Evolutionary conservation across 228 moss, liverwort and hornwort genomes (phyloP), one percentile per base, ranked within the genome.

Genomic region (Sphagnum magellanicum): DNA sequence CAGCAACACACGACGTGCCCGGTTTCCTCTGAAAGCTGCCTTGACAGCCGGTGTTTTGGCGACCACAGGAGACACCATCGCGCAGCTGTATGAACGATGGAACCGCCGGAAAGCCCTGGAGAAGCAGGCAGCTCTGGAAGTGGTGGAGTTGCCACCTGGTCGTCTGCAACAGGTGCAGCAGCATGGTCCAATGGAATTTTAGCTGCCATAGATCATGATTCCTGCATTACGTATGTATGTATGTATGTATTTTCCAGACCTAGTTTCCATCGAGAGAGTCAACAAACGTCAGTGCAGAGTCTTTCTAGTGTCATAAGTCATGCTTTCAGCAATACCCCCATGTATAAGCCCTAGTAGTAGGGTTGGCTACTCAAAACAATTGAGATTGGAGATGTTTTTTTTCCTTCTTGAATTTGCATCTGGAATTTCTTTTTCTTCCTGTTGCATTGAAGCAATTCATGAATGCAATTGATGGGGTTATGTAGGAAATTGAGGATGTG

Each of bases 21-120:
- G 83, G 67, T 98, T 90, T 17, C 94, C 92, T 0, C 51, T 90
- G 72, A 88, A 90, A 69, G 90, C 98, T 61, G 98, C 88, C 6
- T 6, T 93, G 71, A 98, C 94, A 10, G 87, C 98, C 13, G 87
- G 94, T 58, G 79, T 71, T 48, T 79, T 98, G 72, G 83, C 89
- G 15, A 73, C 92, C 51, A 73, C 90, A 6, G 98, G 98, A 16
- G 98, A 98, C 65, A 86, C 89, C 0, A 77, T 79, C 16, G 98
- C 98, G 5, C 98, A 98, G 76, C 73, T 98, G 58, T 16, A 57
- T 49, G 74, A 80, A 57, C 89, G 91, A 6, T 81, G 68, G 72
- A 72, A 94, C 68, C 68, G 77, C 69, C 71, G 69, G 66, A 77
- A 82, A 75, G 59, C 74, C 5, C 12, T 71, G 13, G 67, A 70